Percentiles rank a stretch among this genome's conserved stretches.
Conservation (phyloP, 2,329 filamentous ascomycete species). For the Aureobasidium sp. region DNA sequence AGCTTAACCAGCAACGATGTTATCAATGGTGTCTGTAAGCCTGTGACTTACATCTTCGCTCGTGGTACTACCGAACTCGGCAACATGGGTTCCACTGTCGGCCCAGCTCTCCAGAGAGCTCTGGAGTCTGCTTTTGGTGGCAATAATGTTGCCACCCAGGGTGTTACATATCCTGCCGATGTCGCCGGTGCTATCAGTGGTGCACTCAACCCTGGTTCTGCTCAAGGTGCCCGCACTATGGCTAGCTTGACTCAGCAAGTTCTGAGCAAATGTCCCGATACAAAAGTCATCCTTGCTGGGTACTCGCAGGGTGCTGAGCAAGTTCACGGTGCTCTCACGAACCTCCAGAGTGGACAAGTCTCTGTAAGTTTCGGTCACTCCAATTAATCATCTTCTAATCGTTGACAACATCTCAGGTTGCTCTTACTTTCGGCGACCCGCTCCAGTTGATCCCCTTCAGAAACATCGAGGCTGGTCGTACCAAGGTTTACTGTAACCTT, state of each 20-base stretch:
- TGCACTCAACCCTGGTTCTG: conserved; percentile 5
- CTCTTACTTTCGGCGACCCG: conserved; percentile 25
- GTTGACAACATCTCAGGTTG: conserved; percentile 11
- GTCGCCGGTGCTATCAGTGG: conserved; percentile 11
- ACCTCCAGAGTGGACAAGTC: conserved; percentile 7
- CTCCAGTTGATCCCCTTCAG: conserved; percentile 18
- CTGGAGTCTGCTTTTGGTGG: conserved; percentile 13
- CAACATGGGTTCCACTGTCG: conserved; percentile 32
- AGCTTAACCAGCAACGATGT: conserved; percentile 15
- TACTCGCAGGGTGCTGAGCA: conserved; percentile 18
- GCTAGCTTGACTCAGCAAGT: conserved; percentile 12
- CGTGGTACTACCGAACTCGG: conserved; percentile 45
- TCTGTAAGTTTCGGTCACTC: neutral
- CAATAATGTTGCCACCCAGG: conserved; percentile 15
- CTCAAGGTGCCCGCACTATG: conserved; percentile 14
- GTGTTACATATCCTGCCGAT: conserved; percentile 15
- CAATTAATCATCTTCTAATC: neutral
- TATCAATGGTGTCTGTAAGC: conserved; percentile 28
- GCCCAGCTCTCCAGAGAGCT: conserved; percentile 14
- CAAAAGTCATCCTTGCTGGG: conserved; percentile 16
- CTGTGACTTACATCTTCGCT: conserved; percentile 47
- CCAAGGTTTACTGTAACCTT: conserved; percentile 22
- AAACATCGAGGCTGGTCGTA: conserved; percentile 17
- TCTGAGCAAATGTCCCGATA: conserved; percentile 14
- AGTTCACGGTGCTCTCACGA: conserved; percentile 13